A percentile compares a stretch with the other conserved stretches of the same genome.
These are phyloP conservation scores for Rubus parviflorus DNA, from an alignment of 306 rosid species.

Conservation along the genomic window DNA sequence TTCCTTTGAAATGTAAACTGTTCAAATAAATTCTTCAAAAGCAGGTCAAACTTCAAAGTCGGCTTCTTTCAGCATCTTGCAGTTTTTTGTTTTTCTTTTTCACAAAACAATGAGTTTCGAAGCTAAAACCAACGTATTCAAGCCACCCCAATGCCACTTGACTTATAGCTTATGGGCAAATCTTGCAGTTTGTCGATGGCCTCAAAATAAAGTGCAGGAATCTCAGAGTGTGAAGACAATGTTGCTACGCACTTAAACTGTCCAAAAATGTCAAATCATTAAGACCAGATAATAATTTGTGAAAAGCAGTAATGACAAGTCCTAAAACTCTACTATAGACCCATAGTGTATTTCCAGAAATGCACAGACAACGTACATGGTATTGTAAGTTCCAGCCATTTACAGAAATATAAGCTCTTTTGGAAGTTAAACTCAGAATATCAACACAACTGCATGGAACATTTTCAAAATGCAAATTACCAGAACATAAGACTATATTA, in stretches of 20 bases:
- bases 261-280: background rate
- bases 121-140: background rate
- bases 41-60: background rate
- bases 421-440: conserved; percentile 6
- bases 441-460: background rate
- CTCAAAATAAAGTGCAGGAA: conserved; percentile 49
- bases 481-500: conserved; percentile 14
- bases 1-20: background rate
- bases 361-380: background rate
- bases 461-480: background rate
- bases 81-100: background rate
- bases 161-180: background rate
- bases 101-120: background rate
- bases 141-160: background rate
- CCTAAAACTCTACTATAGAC: background rate
- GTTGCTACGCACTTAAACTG: conserved; percentile 40
- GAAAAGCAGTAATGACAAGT: background rate
- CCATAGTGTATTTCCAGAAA: background rate
- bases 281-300: conserved; percentile 2
- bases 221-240: conserved; percentile 27
- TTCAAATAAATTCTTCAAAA: background rate
- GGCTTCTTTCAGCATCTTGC: conserved; percentile 1
- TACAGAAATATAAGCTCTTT: background rate
- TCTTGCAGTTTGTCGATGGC: conserved; percentile 10
- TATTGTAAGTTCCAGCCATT: background rate